A percentile compares a stretch with the other conserved stretches of the same genome.
Evolutionary conservation across 352 stramenopile species (phyloP).

Genomic region (Pythium rhizo-oryzae): DNA sequence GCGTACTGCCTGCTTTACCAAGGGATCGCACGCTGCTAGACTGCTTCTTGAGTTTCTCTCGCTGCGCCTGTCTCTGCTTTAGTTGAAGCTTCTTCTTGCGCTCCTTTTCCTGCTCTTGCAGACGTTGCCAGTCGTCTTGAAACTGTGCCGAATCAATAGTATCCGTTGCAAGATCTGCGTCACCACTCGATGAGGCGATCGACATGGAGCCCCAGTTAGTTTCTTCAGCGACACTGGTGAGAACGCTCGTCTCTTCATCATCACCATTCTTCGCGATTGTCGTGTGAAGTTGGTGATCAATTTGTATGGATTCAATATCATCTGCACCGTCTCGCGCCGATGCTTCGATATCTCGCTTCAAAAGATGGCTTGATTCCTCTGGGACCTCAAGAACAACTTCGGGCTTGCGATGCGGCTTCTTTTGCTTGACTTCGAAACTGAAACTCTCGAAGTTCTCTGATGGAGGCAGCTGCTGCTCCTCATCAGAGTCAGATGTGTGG

Average conservation of each 20-base stretch:
- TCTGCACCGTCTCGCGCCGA: background rate
- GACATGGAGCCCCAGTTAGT: conserved; percentile 2
- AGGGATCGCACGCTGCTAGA: conserved; percentile 22
- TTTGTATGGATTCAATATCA: background rate
- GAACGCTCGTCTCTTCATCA: background rate
- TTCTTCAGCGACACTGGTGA: background rate
- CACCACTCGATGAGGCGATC: conserved; percentile 7
- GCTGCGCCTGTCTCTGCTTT: conserved; percentile 77
- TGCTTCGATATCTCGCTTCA: background rate
- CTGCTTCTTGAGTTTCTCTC: conserved; percentile 80
- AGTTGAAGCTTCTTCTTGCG: conserved; percentile 66
- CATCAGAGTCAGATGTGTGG: conserved; percentile 4
- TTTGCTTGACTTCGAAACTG: conserved; percentile 60
- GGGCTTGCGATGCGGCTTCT: conserved; percentile 19
- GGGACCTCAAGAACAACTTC: background rate
- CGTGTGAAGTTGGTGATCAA: background rate
- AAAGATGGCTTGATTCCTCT: background rate
- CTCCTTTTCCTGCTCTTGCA: conserved; percentile 78
- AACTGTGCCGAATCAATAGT: conserved; percentile 32
- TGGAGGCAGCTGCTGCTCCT: conserved; percentile 17
- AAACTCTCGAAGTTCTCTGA: conserved; percentile 23
- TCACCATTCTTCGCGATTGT: background rate
- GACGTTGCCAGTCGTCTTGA: conserved; percentile 64
- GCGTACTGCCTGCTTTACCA: conserved; percentile 20
- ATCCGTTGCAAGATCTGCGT: background rate